A percentile compares a stretch with the other conserved stretches of the same genome.
phyloP scores from a whole-genome alignment of 83 land plant genomes.

The Diphasiastrum complanatum region DNA sequence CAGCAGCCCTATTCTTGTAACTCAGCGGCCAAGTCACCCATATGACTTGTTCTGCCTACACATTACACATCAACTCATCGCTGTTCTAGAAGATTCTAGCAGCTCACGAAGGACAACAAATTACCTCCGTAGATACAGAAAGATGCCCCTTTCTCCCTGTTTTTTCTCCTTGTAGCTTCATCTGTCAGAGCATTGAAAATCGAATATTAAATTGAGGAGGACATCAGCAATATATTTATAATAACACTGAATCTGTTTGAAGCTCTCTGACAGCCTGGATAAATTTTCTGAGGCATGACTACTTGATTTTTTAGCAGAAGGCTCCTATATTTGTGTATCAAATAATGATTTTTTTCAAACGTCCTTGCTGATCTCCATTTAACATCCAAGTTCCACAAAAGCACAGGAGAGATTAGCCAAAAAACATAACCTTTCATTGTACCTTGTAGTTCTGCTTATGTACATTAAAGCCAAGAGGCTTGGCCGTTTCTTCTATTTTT shows the following conservation, averaged over 20 bases:
- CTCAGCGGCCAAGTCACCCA: neutral
- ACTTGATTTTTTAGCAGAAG: no score
- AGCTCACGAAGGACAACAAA: neutral
- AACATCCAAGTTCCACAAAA: neutral
- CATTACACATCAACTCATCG: neutral
- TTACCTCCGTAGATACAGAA: conserved; percentile 33
- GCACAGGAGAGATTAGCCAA: neutral
- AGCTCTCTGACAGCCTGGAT: neutral
- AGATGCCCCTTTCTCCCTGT: conserved; percentile 34
- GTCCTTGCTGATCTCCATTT: neutral
- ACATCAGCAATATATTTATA: neutral
- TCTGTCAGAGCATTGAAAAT: conserved; percentile 13
- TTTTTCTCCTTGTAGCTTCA: conserved; percentile 26
- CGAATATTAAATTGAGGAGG: neutral
- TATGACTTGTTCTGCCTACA: neutral
- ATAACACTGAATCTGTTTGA: neutral
- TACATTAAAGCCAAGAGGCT: conserved; percentile 23
- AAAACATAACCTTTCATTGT: neutral
- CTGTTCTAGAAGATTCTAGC: neutral
- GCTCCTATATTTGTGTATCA: no score
- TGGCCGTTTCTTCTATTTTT: conserved; percentile 19
- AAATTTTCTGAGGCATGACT: no score
- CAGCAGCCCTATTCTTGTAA: no score
- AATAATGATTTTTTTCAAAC: no score
- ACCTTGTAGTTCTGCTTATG: conserved; percentile 20